A percentile compares a stretch with the other conserved stretches of the same genome.
phyloP scores from a whole-genome alignment of 108 stramenopile species.

The Fistulifera pelliculosa region DNA sequence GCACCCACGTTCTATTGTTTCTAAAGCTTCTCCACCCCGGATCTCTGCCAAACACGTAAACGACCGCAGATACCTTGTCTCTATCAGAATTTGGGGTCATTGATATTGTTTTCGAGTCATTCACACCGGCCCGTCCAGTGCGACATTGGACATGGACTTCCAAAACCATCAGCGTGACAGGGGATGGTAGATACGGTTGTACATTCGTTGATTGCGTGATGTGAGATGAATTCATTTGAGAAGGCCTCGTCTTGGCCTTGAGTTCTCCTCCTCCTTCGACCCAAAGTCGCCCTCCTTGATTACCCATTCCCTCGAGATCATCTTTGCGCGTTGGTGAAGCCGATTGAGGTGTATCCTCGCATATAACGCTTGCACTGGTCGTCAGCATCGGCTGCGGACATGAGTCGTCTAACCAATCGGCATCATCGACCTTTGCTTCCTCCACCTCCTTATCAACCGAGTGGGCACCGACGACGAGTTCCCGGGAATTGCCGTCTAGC shows the following conservation, averaged over 20 bases:
- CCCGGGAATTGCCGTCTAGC: too few species aligned
- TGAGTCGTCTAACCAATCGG: too few species aligned
- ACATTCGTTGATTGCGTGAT: neutral
- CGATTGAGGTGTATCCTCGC: too few species aligned
- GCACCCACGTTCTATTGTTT: slow-evolving; percentile 58
- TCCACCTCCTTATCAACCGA: too few species aligned
- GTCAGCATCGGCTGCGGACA: too few species aligned
- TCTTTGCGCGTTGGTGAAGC: neutral
- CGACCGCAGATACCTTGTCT: slow-evolving; percentile 62
- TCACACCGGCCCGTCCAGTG: slow-evolving; percentile 41
- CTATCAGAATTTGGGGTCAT: slow-evolving; percentile 66
- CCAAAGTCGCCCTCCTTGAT: slow-evolving; percentile 67
- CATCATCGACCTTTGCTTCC: too few species aligned
- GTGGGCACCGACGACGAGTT: too few species aligned
- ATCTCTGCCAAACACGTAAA: slow-evolving; percentile 60
- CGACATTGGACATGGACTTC: slow-evolving; percentile 85
- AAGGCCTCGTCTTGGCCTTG: slow-evolving; percentile 50
- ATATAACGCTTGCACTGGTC: too few species aligned
- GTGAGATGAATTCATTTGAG: slow-evolving; percentile 17
- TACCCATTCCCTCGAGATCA: slow-evolving; percentile 33
- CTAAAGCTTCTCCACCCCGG: slow-evolving; percentile 68
- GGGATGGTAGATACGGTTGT: slow-evolving; percentile 21
- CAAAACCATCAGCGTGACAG: slow-evolving; percentile 74
- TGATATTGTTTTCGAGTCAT: slow-evolving; percentile 63
- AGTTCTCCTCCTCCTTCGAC: slow-evolving; percentile 70